Conservation (phyloP, 805 yeast species). For the Candida easanensis region DNA sequence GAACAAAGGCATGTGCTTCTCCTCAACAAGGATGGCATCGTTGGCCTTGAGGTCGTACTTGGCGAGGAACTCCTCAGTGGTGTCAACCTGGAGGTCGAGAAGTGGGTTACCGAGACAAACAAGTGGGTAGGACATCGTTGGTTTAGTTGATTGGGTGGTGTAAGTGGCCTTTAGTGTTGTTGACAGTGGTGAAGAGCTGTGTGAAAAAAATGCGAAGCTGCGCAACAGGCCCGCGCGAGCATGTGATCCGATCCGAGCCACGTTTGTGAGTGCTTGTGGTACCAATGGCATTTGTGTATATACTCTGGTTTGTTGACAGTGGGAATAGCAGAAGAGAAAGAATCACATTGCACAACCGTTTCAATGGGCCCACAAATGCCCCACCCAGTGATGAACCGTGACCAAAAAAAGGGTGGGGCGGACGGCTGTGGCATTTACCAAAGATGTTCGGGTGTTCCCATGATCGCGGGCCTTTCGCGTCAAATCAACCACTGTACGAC, state of each 20-base stretch:
- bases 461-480: too few species aligned
- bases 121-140: conserved; percentile 57
- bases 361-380: too few species aligned
- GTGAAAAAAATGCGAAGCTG: neutral
- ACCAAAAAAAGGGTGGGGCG: too few species aligned
- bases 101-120: conserved; percentile 93
- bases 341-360: too few species aligned
- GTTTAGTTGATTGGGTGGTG: neutral
- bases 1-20: conserved; percentile 80
- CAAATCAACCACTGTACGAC: neutral
- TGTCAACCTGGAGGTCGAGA: conserved; percentile 81
- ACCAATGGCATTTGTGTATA: too few species aligned
- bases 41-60: conserved; percentile 85
- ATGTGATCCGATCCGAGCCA: neutral
- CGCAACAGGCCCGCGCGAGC: neutral
- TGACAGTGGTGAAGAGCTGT: neutral
- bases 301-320: too few species aligned
- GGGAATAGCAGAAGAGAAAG: too few species aligned
- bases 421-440: too few species aligned
- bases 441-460: neutral
- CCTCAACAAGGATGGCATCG: conserved; percentile 88
- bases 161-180: neutral
- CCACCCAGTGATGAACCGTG: too few species aligned
- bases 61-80: conserved; percentile 60
- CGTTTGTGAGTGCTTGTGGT: neutral